A percentile compares a stretch with the other conserved stretches of the same genome.
Evolutionary conservation across 2,329 filamentous ascomycete genomes (phyloP).

Genomic region (Calonectria montana): DNA sequence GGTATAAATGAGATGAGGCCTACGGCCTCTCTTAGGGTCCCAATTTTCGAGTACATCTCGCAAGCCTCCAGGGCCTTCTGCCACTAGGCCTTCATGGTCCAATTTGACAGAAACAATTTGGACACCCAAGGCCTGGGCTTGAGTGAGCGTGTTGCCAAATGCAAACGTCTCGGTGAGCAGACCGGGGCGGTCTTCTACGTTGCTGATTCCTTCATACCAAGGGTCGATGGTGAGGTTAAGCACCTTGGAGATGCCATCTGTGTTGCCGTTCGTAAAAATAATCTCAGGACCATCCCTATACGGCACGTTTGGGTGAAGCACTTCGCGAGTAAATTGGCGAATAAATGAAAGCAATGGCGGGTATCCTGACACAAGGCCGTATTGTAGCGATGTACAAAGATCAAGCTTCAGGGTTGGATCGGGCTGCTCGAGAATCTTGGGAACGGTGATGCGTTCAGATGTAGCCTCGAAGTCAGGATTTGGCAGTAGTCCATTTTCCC

Average conservation of each 20-base stretch:
- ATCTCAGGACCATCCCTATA: constrained; percentile 83
- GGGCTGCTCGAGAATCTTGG: constrained; percentile 69
- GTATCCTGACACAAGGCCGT: constrained; percentile 85
- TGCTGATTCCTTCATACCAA: constrained; percentile 77
- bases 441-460: constrained; percentile 72
- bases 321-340: constrained; percentile 79
- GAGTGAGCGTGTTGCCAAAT: constrained; percentile 81
- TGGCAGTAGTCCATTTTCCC: constrained; percentile 13
- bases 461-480: constrained; percentile 52
- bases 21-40: constrained; percentile 78
- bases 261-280: constrained; percentile 82
- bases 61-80: constrained; percentile 77
- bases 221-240: constrained; percentile 80
- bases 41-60: constrained; percentile 84
- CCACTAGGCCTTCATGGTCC: constrained; percentile 84
- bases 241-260: constrained; percentile 85
- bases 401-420: constrained; percentile 80
- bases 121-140: constrained; percentile 74
- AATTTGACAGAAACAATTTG: constrained; percentile 80
- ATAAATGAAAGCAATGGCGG: constrained; percentile 82
- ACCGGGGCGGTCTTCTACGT: constrained; percentile 76
- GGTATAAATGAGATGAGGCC: constrained; percentile 89
- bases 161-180: constrained; percentile 83
- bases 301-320: constrained; percentile 84
- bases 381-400: constrained; percentile 84